Base-by-base conservation (phyloP, 371 early-diverging fungal species). In the Mortierella sp. region DNA sequence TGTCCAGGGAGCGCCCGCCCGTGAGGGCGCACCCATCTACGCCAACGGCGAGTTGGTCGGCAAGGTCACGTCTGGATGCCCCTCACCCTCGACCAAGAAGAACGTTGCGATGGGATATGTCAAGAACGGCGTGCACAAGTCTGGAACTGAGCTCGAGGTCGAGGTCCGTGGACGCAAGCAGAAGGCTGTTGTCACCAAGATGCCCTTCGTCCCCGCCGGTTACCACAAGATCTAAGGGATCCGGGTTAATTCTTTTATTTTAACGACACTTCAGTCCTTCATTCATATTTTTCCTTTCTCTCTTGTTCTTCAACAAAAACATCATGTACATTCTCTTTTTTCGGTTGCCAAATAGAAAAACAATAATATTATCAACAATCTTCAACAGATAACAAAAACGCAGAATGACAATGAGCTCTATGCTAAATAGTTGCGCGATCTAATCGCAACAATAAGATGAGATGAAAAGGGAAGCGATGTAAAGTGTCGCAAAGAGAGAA, bases 21-120 rank as follows among this genome's bases (percentile, higher is more conserved):
- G 99, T 79, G 94, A 94, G 69, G 93, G 93, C 69, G 95, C 95
- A n/a, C 91, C 90, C 65, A 91, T 96, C 70, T 82, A 91, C 64
- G 85, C 90, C 84, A 81, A 88, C 39, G 91, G 91, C 24, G 94
- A 93, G 47, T 61, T 70, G 65, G 73, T 90, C 74, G 98, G 98
- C 50, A 90, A 87, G 64, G 90, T 99, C 68, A 99, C 99, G 24
- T 94, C 94, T 31, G 99, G 99, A 11, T 94, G 96, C 85, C 99
- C 99, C 39, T 94, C 96, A 2, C 99, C 99, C 24, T 89, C 91
- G 3, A 88, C 97, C 66, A 96, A 96, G 89, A 95, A 97, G 91
- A 99, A 99, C 90, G 90, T 99, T 79, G 99, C 98, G 22, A 99
- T 99, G 96, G 99, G 94, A 2, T 98, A 98, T 76, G 97, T 99